These are phyloP conservation scores for Anthracocystis walkeri DNA, from an alignment of 1,284 basidiomycete species.

Conservation along the genomic window DNA sequence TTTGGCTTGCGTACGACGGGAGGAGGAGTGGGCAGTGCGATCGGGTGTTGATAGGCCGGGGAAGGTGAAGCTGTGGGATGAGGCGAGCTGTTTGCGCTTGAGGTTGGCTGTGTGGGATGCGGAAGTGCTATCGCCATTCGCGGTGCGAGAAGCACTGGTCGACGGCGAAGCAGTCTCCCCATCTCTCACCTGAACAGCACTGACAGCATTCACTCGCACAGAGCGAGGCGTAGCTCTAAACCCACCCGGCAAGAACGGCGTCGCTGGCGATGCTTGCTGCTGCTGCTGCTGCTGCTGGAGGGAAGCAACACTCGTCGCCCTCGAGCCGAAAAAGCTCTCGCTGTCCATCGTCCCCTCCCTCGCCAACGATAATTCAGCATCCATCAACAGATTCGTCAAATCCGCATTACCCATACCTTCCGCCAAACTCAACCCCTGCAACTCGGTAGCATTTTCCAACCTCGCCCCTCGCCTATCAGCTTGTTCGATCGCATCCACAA, in stretches of 20 bases:
- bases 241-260: constrained; percentile 46
- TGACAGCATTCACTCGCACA: no score
- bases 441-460: constrained; percentile 10
- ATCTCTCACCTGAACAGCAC: not conserved
- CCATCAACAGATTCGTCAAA: constrained; percentile 44
- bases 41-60: constrained; percentile 15
- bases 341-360: constrained; percentile 25
- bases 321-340: constrained; percentile 28
- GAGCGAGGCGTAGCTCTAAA: constrained; percentile 31
- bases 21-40: not conserved
- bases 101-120: constrained; percentile 7
- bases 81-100: constrained; percentile 6
- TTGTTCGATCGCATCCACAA: constrained; percentile 36
- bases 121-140: constrained; percentile 7
- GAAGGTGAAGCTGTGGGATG: constrained; percentile 13
- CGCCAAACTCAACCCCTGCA: constrained; percentile 4
- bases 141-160: constrained; percentile 6
- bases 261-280: constrained; percentile 29
- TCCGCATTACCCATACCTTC: constrained; percentile 10
- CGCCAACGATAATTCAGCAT: constrained; percentile 40
- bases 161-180: constrained; percentile 12
- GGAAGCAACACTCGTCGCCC: constrained; percentile 22
- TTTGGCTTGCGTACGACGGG: constrained; percentile 1
- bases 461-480: constrained; percentile 13
- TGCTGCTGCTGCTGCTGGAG: not conserved